phyloP scores from a whole-genome alignment of 2,329 filamentous ascomycete genomes.

The Boeremia lycopersici region DNA sequence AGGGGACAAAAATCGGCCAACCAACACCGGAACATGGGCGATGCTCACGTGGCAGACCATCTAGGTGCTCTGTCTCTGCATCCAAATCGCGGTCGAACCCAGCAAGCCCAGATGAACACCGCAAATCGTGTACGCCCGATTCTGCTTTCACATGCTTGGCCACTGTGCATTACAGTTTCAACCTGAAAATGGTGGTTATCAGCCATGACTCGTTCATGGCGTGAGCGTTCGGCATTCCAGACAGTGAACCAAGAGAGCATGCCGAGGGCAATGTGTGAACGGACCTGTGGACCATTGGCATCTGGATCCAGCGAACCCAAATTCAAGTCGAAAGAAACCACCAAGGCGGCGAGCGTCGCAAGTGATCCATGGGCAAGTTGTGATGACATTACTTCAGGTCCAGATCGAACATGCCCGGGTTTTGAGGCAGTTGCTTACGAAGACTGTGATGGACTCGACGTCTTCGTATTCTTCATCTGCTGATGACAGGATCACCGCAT shows the following conservation, averaged over 20 bases:
- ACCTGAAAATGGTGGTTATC: no score
- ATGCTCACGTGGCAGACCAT: no score
- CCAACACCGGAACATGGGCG: no score
- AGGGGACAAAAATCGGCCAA: no score
- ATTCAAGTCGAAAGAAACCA: not conserved
- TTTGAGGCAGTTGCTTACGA: not conserved
- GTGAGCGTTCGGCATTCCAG: not conserved
- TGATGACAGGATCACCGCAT: constrained; percentile 1
- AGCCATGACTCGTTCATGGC: no score
- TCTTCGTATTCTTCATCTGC: constrained; percentile 2
- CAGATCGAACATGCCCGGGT: not conserved
- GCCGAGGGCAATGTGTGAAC: not conserved
- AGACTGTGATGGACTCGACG: not conserved
- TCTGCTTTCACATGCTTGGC: not conserved
- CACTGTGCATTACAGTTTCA: not conserved
- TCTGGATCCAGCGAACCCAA: not conserved
- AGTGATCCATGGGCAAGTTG: not conserved
- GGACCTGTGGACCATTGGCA: not conserved
- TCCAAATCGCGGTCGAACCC: no score
- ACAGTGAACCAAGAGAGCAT: not conserved
- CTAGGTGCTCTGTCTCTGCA: no score
- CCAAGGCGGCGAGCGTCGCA: not conserved
- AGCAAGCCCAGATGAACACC: no score
- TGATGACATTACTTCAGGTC: constrained; percentile 6
- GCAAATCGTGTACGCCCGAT: no score